Base-by-base conservation (phyloP, 129 eudicot species). In the Lonicera japonica region DNA sequence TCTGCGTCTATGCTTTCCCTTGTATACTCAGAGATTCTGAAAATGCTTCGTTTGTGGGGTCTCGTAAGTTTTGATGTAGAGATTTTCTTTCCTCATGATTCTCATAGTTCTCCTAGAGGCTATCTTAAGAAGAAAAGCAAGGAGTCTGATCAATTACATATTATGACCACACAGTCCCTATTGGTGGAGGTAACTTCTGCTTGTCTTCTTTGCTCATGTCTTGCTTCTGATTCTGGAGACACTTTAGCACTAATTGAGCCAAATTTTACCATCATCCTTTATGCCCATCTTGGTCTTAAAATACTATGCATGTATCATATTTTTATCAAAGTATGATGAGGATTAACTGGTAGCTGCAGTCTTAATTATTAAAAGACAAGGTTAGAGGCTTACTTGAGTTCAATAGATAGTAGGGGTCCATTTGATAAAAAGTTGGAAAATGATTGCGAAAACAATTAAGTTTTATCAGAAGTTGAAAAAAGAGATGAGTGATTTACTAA, bases 1-100 rank as follows among this genome's bases (percentile, higher is more conserved):
- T 90, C 97, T 60, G 81, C 76, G 23, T 75, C 85, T 57, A 83
- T 90, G 86, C 81, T 90, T 60, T 68, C 92, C 36, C 85, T 90
- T 74, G 67, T 90, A 56, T 86, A 86, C 69, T 76, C 95, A 0
- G 97, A 86, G 75, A 77, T 90, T 43, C 73, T 90, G 66, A 86
- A 90, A 69, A 81, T 79, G 84, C 79, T 86, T 65, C 92, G 79
- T 11, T 38, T 80, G 70, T 83, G 84, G 86, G 92, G 89, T 61
- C 66, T 90, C 56, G 48, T 86, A 36, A 56, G 64, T 51, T 90
- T 81, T 69, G 97, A 90, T 75, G 89, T 81, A 29, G 95, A 90
- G 58, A 70, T 90, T 61, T 86, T 78, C 80, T 78, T 77, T 57
- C 92, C 91, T 11, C 76, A 29, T 64, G 97, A 86, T 79, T 60